A percentile compares a stretch with the other conserved stretches of the same genome.
Conservation (phyloP, 108 stramenopile species). For the Aureococcus anophagefferens region DNA sequence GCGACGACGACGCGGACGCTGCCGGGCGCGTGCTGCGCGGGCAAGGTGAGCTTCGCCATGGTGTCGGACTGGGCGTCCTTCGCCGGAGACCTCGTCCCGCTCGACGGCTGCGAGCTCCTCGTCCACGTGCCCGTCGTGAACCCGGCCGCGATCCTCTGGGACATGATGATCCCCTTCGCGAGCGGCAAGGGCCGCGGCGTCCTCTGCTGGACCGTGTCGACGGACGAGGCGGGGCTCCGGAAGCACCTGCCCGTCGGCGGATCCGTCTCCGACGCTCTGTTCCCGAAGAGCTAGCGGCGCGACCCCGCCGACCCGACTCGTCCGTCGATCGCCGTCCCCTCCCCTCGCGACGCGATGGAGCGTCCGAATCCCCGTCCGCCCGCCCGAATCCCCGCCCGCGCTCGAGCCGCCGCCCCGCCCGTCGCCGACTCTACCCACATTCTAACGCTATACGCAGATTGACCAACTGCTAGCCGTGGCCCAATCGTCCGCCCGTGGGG, state of each 20-base stretch:
- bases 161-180: constrained; percentile 11
- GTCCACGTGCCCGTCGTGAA: constrained; percentile 5
- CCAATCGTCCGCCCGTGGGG: no score
- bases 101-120: not conserved
- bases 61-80: constrained; percentile 11
- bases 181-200: not conserved
- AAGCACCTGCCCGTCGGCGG: constrained; percentile 1
- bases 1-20: not conserved
- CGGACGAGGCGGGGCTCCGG: constrained; percentile 6
- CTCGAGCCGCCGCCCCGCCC: no score
- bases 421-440: no score
- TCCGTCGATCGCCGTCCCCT: no score
- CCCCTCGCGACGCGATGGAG: no score
- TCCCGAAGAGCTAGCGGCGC: constrained; percentile 2
- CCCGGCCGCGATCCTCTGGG: constrained; percentile 3
- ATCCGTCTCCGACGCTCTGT: not conserved
- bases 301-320: no score
- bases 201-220: constrained; percentile 5
- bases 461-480: no score
- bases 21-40: not conserved
- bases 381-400: no score
- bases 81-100: constrained; percentile 1
- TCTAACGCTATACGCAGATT: no score
- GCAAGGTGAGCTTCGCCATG: constrained; percentile 4
- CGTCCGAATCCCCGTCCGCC: no score